These are phyloP conservation scores for Bryoerythrophyllum caledonicum DNA, from an alignment of 225 moss, liverwort and hornwort genomes.

Conservation along the genomic window DNA sequence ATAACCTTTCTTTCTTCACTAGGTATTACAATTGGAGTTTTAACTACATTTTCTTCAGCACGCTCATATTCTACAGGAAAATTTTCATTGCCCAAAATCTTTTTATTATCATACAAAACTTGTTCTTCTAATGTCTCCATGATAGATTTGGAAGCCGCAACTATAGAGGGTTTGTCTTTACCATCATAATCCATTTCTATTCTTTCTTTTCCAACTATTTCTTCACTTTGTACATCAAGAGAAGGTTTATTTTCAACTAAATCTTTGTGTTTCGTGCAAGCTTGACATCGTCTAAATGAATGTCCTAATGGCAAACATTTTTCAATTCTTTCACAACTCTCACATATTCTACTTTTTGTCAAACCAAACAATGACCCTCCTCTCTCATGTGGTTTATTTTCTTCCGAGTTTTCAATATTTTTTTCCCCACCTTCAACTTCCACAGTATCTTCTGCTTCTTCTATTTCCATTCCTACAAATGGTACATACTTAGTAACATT, in stretches of 20 bases:
- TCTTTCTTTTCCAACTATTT: not conserved
- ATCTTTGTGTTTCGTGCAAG: slow-evolving; percentile 23
- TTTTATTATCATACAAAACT: not conserved
- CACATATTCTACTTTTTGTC: slow-evolving; percentile 21
- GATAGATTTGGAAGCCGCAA: not conserved
- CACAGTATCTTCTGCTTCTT: not conserved
- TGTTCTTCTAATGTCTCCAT: not conserved
- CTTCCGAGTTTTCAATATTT: slow-evolving; percentile 3
- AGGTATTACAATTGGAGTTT: not conserved
- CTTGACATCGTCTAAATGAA: slow-evolving; percentile 30
- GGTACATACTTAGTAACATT: not conserved
- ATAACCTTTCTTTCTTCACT: slow-evolving; percentile 21
- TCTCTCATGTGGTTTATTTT: not conserved
- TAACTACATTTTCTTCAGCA: slow-evolving; percentile 9
- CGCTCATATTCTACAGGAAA: slow-evolving; percentile 26
- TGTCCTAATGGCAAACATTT: slow-evolving; percentile 20
- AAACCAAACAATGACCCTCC: slow-evolving; percentile 8
- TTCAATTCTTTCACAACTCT: slow-evolving; percentile 26
- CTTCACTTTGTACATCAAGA: slow-evolving; percentile 1
- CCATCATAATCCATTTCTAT: not conserved
- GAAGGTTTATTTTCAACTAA: slow-evolving; percentile 2
- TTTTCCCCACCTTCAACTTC: not conserved
- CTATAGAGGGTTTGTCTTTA: not conserved
- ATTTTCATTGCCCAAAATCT: not conserved
- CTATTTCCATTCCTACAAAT: slow-evolving; percentile 16